Base-by-base conservation (phyloP, 495 filamentous ascomycete species). In the Aspergillus diversus region DNA sequence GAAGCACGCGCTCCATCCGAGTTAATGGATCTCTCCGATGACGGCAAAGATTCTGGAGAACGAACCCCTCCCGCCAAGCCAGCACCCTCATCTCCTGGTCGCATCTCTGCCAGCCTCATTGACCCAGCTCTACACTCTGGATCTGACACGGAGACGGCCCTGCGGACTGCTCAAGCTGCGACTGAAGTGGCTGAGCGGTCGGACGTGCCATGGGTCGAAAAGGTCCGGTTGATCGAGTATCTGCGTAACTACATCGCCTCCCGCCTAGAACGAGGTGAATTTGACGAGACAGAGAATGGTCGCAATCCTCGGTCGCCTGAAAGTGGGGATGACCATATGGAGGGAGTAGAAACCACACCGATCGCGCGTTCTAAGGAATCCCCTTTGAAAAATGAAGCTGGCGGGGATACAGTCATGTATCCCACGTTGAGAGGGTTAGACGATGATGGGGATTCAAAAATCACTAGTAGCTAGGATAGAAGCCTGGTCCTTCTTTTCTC, bases 191-290 rank as follows among this genome's bases (percentile, higher is more conserved):
- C 76, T 13, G 80, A 73, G 71, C 77, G 73, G n/a, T 78, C 76
- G 54, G 86, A 94, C 66, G 90, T 92, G 63, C 81, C 83, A 39
- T 96, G 92, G 92, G 84, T 97, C 11, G 89, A 93, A 68, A 90
- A 93, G 74, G 87, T 92, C 60, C 90, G 92, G 33, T 82, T 89
- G 43, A 87, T 96, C 55, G 92, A 96, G 75, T 83, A 80, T 46
- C 81, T 97, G 49, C 83, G 91, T 39, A 82, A 84, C 43, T 86
- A 86, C 66, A 84, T 97, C 66, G 82, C 83, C 32, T 80, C 87
- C 16, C 80, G 88, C 17, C 76, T 96, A 21, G 81, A 89, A 61
- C 77, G 79, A 34, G 82, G 81, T 55, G 87, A 92, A 27, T 92
- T 85, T 59, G 86, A 83, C 2, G 82, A 80, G 21, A 67, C 67